Base-by-base conservation (phyloP, 805 yeast species). In the Candida berthetii region DNA sequence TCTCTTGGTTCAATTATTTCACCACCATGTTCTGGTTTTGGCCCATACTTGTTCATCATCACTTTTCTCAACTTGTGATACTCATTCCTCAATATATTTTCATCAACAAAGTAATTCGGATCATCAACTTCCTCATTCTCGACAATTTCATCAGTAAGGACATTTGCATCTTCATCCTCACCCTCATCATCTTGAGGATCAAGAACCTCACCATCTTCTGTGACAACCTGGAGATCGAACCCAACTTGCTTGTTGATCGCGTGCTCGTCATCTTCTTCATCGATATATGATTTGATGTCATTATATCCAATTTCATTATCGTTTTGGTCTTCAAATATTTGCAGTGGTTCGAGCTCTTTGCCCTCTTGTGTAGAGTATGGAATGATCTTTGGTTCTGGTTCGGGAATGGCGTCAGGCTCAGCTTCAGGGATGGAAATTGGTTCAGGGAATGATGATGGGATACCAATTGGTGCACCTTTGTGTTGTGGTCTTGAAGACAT, bases 141-240 rank as follows among this genome's bases (percentile, higher is more conserved):
- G 2, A 73, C 61, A 35, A 74, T 65, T 17, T 61, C 59, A 31
- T 71, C 77, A 3, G 59, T 48, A 37, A 75, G 47, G 40, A 73
- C 62, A 17, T 68, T 65, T 0, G 60, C 65, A 15, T 67, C 67
- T 14, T 55, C 65, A 1, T 60, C 64, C 6, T 61, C 69, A 3
- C 57, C 64, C 13, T 55, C 62, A 4, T 58, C 64, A 9, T 52
- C 55, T 3, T 45, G 48, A 13, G 38, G 32, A 3, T 57, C 62
- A 16, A 53, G 61, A 2, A 50, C 57, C 3, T 56, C 59, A 11
- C 50, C 57, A 18, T 49, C 50, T 38, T 62, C 55, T 2, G 36
- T 47, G 10, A 40, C 48, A 9, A 43, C 36, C 16, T 28, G 39
- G 14, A 29, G 22, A 17, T 33, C 36, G 19, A 39, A 35, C 18